Base-by-base conservation (phyloP, 257 asterid species). In the Leonotis leonurus region DNA sequence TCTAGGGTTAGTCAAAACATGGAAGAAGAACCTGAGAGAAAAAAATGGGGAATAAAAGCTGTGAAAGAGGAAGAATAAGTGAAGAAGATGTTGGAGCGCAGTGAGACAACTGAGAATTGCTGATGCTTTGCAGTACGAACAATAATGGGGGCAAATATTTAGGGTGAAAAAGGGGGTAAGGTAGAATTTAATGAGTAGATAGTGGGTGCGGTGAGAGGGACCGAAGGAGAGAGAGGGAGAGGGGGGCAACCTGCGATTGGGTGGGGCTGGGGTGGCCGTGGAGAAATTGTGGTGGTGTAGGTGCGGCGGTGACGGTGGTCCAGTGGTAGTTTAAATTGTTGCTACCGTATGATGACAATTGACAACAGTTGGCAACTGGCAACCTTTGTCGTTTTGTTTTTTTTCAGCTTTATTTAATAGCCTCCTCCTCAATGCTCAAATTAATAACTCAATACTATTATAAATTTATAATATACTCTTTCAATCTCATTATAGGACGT, bases 1-100 rank as follows among this genome's bases (percentile, higher is more conserved):
- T 90, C 96, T 90, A 85, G 97, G 93, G 95, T 87, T 90, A 82
- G 78, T 72, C 77, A 75, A 81, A 75, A 79, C 84, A 86, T 70
- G 80, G 82, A 64, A 81, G 70, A 64, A 56, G 65, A 43, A 70
- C 55, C 61, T 58, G 60, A 56, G 54, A 52, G 46, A 49, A 52
- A 3, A 13, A 78, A 69, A 59, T 51, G 70, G 36, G 70, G 25
- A 60, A 46, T 61, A 58, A 69, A 46, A 74, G 64, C 60, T 71
- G 39, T 53, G 75, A 13, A 36, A 25, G 40, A 58, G 58, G 53
- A 62, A 10, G 21, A 52, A 68, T 55, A 63, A 55, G 73, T 26
- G 39, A 33, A n/a, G 44, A 40, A 74, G 54, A 68, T 68, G 63
- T 53, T 40, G 17, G 61, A 55, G 29, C 43, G 57, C 69, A 70